Base-by-base conservation (phyloP, 345 rosid genomes). In the Eutrema japonicum region DNA sequence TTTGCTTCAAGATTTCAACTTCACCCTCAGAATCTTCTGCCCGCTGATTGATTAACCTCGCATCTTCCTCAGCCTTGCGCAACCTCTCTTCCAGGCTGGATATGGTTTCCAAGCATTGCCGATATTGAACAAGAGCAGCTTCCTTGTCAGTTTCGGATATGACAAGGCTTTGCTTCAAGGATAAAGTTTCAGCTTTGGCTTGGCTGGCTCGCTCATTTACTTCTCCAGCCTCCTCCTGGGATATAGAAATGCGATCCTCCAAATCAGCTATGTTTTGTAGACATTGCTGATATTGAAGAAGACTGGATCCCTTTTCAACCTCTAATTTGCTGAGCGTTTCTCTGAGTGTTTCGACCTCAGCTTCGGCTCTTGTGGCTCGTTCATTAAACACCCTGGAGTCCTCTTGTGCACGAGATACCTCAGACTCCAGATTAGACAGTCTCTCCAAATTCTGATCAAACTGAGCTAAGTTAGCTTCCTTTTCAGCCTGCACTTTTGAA, bases 401-500 rank as follows among this genome's bases (percentile, higher is more conserved):
- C 52, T 86, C 89, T 70, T 79, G 86, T 58, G 94, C 94, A 70
- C 68, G 83, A 70, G 87, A 84, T 64, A 91, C 82, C 82, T 89
- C 89, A 52, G 73, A 77, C 87, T 93, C 97, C 70, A 93, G 71
- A 74, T 80, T 81, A 59, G 92, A 78, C 54, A 92, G 77, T 73
- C 85, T 85, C 71, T 90, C 96, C 80, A 88, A 81, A 75, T 89
- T 85, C 73, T 82, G 86, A 41, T 82, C 91, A 82, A 88, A 92
- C 81, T 89, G 86, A 70, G 80, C 79, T 66, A 85, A 46, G 81
- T 64, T 90, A 73, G 90, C 92, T 77, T 92, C 94, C 78, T 92
- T 95, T 77, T 95, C 98, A 75, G 87, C 90, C 81, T 95, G 96
- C 68, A 95, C 80, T 83, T 83, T 89, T 51, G 91, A 79, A 69